phyloP scores from a whole-genome alignment of 2,329 filamentous ascomycete genomes.

The Piedraia hortae region DNA sequence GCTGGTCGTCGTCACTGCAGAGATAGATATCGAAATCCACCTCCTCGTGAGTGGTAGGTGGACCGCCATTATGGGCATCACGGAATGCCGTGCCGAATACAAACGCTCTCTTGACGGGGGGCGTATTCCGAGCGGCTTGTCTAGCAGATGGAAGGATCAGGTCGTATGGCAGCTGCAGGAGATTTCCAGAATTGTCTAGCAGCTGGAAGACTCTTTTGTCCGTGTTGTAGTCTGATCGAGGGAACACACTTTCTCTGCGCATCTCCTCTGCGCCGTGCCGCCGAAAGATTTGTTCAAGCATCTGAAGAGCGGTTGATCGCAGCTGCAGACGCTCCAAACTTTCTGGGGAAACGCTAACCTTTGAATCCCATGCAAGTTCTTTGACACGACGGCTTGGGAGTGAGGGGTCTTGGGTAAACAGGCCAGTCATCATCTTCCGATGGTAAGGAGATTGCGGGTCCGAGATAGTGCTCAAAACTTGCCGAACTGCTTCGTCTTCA shows the following conservation, averaged over 20 bases:
- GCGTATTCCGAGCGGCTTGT: constrained; percentile 43
- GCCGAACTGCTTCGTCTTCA: constrained; percentile 71
- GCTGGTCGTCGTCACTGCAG: constrained; percentile 40
- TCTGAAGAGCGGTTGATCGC: constrained; percentile 35
- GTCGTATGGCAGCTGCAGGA: constrained; percentile 84
- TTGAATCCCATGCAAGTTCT: constrained; percentile 28
- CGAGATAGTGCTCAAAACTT: constrained; percentile 53
- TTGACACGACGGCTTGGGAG: constrained; percentile 35
- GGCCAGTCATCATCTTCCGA: constrained; percentile 59
- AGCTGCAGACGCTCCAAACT: constrained; percentile 6
- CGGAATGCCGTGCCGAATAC: constrained; percentile 74
- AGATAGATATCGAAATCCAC: constrained; percentile 95
- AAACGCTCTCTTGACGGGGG: constrained; percentile 47
- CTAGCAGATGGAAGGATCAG: constrained; percentile 71
- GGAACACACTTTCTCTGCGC: constrained; percentile 48
- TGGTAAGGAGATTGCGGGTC: constrained; percentile 72
- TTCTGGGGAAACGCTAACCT: constrained; percentile 4
- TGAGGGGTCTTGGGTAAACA: constrained; percentile 36
- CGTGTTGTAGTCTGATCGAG: constrained; percentile 51
- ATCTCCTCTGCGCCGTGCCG: constrained; percentile 71
- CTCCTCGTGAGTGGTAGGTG: constrained; percentile 60
- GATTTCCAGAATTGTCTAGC: constrained; percentile 57
- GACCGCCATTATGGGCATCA: constrained; percentile 48
- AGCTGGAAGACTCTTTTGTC: constrained; percentile 44
- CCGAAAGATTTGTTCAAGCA: constrained; percentile 52